phyloP scores from a whole-genome alignment of 2,329 filamentous ascomycete genomes.

The Colletotrichum noveboracense region DNA sequence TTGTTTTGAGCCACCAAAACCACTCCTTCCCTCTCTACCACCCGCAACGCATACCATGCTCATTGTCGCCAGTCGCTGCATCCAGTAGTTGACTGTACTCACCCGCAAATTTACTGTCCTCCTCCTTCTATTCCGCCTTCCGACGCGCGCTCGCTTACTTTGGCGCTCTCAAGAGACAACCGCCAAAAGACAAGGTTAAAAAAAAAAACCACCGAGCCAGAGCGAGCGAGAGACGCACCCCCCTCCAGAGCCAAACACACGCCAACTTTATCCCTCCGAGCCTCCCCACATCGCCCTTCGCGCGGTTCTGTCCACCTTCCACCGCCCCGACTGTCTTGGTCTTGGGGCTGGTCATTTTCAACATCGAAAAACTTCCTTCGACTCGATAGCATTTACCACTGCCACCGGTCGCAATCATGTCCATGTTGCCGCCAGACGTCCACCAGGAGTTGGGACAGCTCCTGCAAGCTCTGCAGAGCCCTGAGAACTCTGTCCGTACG shows the following conservation, averaged over 20 bases:
- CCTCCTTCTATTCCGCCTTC: neutral
- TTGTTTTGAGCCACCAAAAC: neutral
- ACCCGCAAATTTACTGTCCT: neutral
- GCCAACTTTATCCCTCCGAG: conserved; percentile 3
- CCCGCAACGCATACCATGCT: conserved; percentile 1
- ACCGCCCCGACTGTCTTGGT: conserved; percentile 20
- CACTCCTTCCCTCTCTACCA: neutral
- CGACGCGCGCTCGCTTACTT: conserved; percentile 10
- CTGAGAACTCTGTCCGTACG: conserved; percentile 85
- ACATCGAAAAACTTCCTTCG: neutral
- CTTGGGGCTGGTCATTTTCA: conserved; percentile 13
- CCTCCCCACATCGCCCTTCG: conserved; percentile 10
- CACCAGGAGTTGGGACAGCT: conserved; percentile 86
- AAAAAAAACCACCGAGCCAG: neutral
- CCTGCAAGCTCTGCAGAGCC: conserved; percentile 84
- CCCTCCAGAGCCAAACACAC: conserved; percentile 19
- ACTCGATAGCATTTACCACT: neutral
- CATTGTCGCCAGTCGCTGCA: neutral
- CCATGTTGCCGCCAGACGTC: conserved; percentile 82
- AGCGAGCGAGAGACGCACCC: conserved; percentile 12
- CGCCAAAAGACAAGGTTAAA: neutral
- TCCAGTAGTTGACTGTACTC: conserved; percentile 1
- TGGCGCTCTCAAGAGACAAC: neutral
- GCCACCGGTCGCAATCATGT: conserved; percentile 61
- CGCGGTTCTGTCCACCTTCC: conserved; percentile 3